A percentile compares a stretch with the other conserved stretches of the same genome.
Evolutionary conservation across 139 green algal species (phyloP).

Genomic region (Pleodorina starrii): DNA sequence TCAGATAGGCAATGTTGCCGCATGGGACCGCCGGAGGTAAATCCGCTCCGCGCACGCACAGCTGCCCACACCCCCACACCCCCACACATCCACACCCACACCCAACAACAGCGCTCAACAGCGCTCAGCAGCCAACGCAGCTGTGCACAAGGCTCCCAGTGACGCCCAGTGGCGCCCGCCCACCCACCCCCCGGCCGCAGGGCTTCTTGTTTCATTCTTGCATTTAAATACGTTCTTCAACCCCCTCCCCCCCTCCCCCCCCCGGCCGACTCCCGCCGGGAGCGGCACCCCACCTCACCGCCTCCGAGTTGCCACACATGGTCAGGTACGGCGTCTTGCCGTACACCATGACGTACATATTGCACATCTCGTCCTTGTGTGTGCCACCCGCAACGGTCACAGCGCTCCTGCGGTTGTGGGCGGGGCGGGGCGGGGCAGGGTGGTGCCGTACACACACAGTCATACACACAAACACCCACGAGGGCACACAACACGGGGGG

Average conservation of each 20-base stretch:
- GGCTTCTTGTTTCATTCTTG: too few relatives aligned
- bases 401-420: background rate
- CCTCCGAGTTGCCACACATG: slow-evolving; percentile 55
- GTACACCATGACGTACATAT: slow-evolving; percentile 90
- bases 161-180: too few relatives aligned
- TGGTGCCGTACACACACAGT: background rate
- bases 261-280: background rate
- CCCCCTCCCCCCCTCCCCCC: background rate
- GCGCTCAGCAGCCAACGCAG: too few relatives aligned
- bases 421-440: background rate
- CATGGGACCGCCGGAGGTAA: too few relatives aligned
- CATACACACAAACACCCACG: slow-evolving; percentile 2
- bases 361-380: slow-evolving; percentile 94
- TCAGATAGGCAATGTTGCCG: too few relatives aligned
- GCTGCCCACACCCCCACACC: too few relatives aligned
- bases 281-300: background rate
- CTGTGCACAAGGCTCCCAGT: too few relatives aligned
- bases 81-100: too few relatives aligned
- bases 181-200: too few relatives aligned
- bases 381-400: slow-evolving; percentile 59
- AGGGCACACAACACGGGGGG: too few relatives aligned
- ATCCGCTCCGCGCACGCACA: too few relatives aligned
- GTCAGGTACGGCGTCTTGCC: slow-evolving; percentile 60
- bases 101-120: too few relatives aligned
- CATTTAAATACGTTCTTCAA: background rate